Percentiles rank a stretch among this genome's conserved stretches.
phyloP scores from a whole-genome alignment of 2,329 filamentous ascomycete genomes.

The Aspergillus ibericus region DNA sequence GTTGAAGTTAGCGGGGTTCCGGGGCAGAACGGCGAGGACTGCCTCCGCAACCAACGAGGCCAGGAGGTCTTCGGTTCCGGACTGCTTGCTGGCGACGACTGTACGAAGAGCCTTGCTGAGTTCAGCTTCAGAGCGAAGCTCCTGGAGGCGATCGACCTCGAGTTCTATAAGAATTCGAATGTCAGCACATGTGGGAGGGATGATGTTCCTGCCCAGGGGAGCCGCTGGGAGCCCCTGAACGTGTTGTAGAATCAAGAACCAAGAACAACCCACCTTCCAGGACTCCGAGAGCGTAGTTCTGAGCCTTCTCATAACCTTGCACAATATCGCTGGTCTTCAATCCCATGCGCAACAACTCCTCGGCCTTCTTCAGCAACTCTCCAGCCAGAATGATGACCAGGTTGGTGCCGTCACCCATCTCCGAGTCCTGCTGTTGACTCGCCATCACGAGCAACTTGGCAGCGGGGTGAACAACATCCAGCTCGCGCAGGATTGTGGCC shows the following conservation, averaged over 20 bases:
- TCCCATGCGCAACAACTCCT: conserved; percentile 94
- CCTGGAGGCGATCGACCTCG: conserved; percentile 83
- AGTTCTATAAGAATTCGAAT: conserved; percentile 57
- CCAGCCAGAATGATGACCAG: conserved; percentile 94
- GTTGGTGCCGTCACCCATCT: conserved; percentile 99
- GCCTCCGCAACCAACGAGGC: conserved; percentile 83
- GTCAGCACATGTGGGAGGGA: neutral
- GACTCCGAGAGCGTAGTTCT: conserved; percentile 79
- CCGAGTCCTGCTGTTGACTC: conserved; percentile 95
- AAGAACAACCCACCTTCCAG: conserved; percentile 64
- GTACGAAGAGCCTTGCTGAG: conserved; percentile 94
- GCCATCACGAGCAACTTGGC: conserved; percentile 98
- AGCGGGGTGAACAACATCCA: conserved; percentile 97
- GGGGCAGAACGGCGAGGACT: conserved; percentile 83
- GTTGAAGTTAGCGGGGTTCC: conserved; percentile 95
- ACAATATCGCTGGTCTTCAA: conserved; percentile 98
- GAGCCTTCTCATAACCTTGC: conserved; percentile 91
- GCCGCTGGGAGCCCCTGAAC: conserved; percentile 10
- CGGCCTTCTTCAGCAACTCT: conserved; percentile 93
- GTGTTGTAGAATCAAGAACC: neutral
- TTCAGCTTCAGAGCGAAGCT: conserved; percentile 77
- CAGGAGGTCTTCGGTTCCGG: conserved; percentile 84
- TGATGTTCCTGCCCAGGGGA: neutral
- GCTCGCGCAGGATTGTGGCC: conserved; percentile 92
- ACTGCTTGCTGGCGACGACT: conserved; percentile 95